Evolutionary conservation across 768 basidiomycete genomes (phyloP), one percentile per base, ranked within the genome.

Genomic region (Dacryopinax spathularia): DNA sequence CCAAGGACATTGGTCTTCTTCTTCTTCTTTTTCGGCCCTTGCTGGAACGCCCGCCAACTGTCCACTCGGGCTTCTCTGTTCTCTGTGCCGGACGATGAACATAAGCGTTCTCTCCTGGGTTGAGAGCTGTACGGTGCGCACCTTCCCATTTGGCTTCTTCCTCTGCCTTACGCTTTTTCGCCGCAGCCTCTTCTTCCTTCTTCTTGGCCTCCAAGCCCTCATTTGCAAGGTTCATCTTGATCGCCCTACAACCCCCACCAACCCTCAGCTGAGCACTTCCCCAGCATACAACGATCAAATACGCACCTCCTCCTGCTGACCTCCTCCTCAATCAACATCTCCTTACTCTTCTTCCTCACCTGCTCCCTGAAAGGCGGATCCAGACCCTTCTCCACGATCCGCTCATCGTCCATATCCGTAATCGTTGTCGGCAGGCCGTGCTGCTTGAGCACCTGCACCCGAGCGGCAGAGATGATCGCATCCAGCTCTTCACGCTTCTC

Each of bases 81-180:
- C 64, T 86, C 87, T 88, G 70, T 1, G 60, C 60, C 64, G 10
- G 33, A 68, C 70, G 65, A 35, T 60, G 16, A 33, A 15, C 31
- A 56, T 20, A 33, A n/a, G n/a, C n/a, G n/a, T n/a, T 29, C 36
- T 39, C 33, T n/a, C 34, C 2, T 22, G 29, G 34, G 34, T 36
- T 39, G 27, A 64, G 33, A 59, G 27, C 64, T 29, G 16, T 29
- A 27, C 43, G 9, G 69, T 75, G 34, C 72, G 35, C 67, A 91
- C 91, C 90, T 79, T 95, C 92, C 92, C 92, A 96, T 27, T 73
- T 76, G 68, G 85, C 87, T 68, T 94, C 90, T 5, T 93, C 89
- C 68, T 94, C 91, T 1, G 81, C 87, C 75, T 95, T 95, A 62
- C 92, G 81, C 73, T 95, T 95, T 76, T 75, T 84, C 34, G 83